Percentiles rank a stretch among this genome's conserved stretches.
These are phyloP conservation scores for Euphrasia arctica DNA, from an alignment of 305 asterid species.

Conservation along the genomic window DNA sequence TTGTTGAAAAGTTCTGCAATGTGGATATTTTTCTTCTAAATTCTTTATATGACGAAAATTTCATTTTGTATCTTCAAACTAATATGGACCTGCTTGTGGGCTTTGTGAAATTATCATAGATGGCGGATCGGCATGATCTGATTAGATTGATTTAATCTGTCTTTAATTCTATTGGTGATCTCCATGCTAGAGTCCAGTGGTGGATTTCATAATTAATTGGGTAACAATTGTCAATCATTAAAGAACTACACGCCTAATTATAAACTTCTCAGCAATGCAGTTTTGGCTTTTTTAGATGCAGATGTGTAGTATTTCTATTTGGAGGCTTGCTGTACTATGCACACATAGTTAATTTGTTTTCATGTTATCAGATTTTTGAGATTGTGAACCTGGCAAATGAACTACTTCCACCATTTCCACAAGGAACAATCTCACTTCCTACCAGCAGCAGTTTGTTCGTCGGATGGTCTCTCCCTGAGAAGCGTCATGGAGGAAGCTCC, in stretches of 20 bases:
- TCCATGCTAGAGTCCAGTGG: constrained; percentile 1
- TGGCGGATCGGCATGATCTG: background rate
- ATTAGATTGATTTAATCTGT: background rate
- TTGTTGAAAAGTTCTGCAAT: background rate
- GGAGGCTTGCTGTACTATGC: background rate
- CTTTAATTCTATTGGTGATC: background rate
- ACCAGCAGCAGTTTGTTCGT: constrained; percentile 42
- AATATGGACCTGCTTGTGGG: background rate
- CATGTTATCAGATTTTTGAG: constrained; percentile 59
- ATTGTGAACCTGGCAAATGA: constrained; percentile 86
- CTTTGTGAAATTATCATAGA: background rate
- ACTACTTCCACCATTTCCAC: constrained; percentile 82
- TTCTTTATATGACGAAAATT: background rate
- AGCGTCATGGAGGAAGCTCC: constrained; percentile 54
- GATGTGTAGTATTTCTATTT: background rate
- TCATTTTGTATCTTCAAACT: background rate
- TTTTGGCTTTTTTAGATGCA: background rate
- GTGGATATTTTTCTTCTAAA: background rate
- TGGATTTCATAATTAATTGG: background rate
- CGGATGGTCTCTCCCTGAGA: constrained; percentile 51
- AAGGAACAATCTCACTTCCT: constrained; percentile 76
- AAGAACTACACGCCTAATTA: background rate
- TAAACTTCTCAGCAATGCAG: background rate
- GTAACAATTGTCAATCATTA: background rate
- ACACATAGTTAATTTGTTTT: constrained; percentile 2